These are phyloP conservation scores for Fennellomyces sp. DNA, from an alignment of 371 early-diverging fungal genomes.

Conservation along the genomic window DNA sequence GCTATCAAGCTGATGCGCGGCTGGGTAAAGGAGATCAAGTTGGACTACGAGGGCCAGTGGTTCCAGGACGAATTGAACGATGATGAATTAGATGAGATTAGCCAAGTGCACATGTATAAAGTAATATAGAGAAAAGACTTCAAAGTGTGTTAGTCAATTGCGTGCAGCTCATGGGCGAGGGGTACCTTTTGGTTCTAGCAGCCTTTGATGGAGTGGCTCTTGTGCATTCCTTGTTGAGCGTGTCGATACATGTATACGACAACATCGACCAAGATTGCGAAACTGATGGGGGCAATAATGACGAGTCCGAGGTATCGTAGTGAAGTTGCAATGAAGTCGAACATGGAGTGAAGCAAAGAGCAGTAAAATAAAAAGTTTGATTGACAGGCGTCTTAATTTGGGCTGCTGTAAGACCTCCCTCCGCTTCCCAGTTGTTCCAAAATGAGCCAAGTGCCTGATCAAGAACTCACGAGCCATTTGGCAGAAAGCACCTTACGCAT, in stretches of 20 bases:
- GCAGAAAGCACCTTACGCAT: slow-evolving; percentile 49
- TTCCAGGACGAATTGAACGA: slow-evolving; percentile 41
- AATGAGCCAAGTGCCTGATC: not conserved
- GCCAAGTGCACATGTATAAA: slow-evolving; percentile 64
- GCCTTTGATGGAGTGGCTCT: not conserved
- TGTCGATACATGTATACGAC: slow-evolving; percentile 15
- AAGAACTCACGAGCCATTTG: not conserved
- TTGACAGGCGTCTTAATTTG: not conserved
- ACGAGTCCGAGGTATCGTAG: slow-evolving; percentile 10
- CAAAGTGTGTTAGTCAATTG: too few species aligned
- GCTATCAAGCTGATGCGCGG: slow-evolving; percentile 41
- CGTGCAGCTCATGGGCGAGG: too few species aligned
- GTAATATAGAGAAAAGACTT: slow-evolving; percentile 48
- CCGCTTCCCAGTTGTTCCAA: not conserved
- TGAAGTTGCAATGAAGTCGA: not conserved
- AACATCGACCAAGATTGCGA: slow-evolving; percentile 14
- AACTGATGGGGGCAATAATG: slow-evolving; percentile 8
- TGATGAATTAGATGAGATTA: slow-evolving; percentile 63
- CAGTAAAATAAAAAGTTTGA: not conserved
- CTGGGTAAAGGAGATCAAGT: slow-evolving; percentile 52
- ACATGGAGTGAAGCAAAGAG: not conserved
- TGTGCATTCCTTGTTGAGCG: not conserved
- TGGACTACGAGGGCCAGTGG: slow-evolving; percentile 48
- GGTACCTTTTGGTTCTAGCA: slow-evolving; percentile 4
- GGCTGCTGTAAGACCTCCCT: too few species aligned